Evolutionary conservation across 2,329 filamentous ascomycete genomes (phyloP), one percentile per base, ranked within the genome.

Genomic region (Stromatinia cepivora): DNA sequence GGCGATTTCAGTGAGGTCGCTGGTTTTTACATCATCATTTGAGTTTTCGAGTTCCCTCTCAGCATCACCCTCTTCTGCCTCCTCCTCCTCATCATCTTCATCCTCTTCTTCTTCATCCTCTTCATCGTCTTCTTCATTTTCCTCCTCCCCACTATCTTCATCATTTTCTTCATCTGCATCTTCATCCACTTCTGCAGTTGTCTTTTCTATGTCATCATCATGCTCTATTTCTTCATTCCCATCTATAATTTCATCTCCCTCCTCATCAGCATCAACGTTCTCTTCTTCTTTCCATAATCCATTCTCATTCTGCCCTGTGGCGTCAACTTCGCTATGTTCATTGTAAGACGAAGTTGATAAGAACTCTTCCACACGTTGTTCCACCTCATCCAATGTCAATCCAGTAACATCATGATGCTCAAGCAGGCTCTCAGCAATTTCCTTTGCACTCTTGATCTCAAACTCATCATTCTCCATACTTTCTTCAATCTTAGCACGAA

Each of bases 401-500:
- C 69, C 61, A 48, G 66, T 63, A 36, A 69, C 54, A 46, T 70
- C 69, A 36, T 69, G 67, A 58, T 64, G 65, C 36, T 70, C 69
- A 45, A 70, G 36, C 42, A 71, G 39, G 20, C 46, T 69, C 56
- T 69, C 69, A 15, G 70, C 70, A 53, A 71, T 54, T 25, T 61
- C 36, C 50, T 63, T 70, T 36, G 66, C 58, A 31, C 71, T 71
- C 25, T 73, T 69, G 36, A 69, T 66, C 46, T 67, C 78, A 5
- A 71, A 72, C 39, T 78, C 78, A 56, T 77, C 76, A 31, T 73
- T 70, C 7, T 78, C 74, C 28, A 77, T 71, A 36, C 71, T 73
- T 31, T 79, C 75, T 70, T 79, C 73, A 20, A 80, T 78, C 59
- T 78, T 74, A 10, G 75, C 76, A 39, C 74, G 75, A 39, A 78